Conservation (phyloP, 2,329 filamentous ascomycete species). For the Clathrospora elynae region DNA sequence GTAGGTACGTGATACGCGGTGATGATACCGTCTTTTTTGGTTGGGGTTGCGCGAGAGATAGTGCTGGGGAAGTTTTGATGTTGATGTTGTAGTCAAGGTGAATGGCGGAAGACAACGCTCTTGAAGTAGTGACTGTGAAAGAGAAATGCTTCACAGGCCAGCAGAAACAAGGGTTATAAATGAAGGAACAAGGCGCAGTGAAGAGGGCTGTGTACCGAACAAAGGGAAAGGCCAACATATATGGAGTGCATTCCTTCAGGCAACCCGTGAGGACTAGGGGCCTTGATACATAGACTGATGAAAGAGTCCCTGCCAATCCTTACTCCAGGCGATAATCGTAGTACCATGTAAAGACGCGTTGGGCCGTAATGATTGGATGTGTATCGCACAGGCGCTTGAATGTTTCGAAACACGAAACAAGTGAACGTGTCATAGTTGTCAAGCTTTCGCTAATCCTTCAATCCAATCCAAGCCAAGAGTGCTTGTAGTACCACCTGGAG, state of each 20-base stretch:
- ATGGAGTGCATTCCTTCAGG: conserved; percentile 11
- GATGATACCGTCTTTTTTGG: not conserved
- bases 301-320: conserved; percentile 20
- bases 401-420: conserved; percentile 39
- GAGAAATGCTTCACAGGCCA: conserved; percentile 17
- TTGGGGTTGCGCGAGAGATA: not conserved
- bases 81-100: not conserved
- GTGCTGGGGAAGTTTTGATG: not conserved
- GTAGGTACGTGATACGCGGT: not conserved
- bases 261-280: conserved; percentile 3
- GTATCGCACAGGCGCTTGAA: conserved; percentile 1
- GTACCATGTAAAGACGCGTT: conserved; percentile 18
- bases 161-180: conserved; percentile 20
- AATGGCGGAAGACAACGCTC: not conserved
- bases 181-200: conserved; percentile 15
- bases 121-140: conserved; percentile 16
- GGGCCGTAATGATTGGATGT: conserved; percentile 23
- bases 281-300: not conserved
- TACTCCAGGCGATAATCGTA: not conserved
- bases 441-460: conserved; percentile 33
- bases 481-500: conserved; percentile 2
- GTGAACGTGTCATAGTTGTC: conserved; percentile 8
- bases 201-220: conserved; percentile 19
- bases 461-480: conserved; percentile 3
- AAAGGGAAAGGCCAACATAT: conserved; percentile 17